phyloP scores from a whole-genome alignment of 495 filamentous ascomycete species.

The Lasiosphaeria hispida region DNA sequence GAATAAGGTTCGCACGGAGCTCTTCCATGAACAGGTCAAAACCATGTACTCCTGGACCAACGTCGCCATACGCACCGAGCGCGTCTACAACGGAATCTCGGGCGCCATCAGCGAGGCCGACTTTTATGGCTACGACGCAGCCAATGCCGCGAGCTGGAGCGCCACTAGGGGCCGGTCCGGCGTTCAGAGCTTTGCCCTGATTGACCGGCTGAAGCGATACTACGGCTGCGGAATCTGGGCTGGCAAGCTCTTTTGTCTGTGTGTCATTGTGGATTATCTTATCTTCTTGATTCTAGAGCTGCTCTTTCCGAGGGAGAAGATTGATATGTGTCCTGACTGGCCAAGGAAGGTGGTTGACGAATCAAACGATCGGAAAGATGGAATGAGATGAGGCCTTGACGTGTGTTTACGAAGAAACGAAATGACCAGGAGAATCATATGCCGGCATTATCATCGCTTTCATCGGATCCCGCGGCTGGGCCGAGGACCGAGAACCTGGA shows the following conservation, averaged over 20 bases:
- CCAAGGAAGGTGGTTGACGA: conserved; percentile 61
- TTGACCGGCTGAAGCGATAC: conserved; percentile 91
- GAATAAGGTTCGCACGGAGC: conserved; percentile 82
- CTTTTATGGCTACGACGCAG: conserved; percentile 75
- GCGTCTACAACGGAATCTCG: conserved; percentile 89
- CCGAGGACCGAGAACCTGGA: no score
- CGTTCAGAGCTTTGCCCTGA: conserved; percentile 81
- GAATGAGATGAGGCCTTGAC: background rate
- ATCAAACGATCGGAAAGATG: conserved; percentile 4
- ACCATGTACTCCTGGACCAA: conserved; percentile 98
- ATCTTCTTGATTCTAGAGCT: conserved; percentile 84
- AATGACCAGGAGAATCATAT: no score
- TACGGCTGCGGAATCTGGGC: conserved; percentile 99
- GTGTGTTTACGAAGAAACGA: background rate
- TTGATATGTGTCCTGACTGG: conserved; percentile 89
- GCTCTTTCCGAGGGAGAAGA: conserved; percentile 76
- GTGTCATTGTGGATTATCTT: conserved; percentile 89
- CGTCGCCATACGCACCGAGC: conserved; percentile 85
- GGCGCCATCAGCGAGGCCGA: conserved; percentile 79
- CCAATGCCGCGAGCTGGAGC: conserved; percentile 58
- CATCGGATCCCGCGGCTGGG: no score
- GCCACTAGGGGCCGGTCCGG: conserved; percentile 73
- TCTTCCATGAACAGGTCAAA: conserved; percentile 95
- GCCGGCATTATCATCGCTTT: no score
- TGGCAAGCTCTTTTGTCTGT: conserved; percentile 93